Conservation (phyloP, 2,329 filamentous ascomycete genomes). For the Trichoderma simmonsii region DNA sequence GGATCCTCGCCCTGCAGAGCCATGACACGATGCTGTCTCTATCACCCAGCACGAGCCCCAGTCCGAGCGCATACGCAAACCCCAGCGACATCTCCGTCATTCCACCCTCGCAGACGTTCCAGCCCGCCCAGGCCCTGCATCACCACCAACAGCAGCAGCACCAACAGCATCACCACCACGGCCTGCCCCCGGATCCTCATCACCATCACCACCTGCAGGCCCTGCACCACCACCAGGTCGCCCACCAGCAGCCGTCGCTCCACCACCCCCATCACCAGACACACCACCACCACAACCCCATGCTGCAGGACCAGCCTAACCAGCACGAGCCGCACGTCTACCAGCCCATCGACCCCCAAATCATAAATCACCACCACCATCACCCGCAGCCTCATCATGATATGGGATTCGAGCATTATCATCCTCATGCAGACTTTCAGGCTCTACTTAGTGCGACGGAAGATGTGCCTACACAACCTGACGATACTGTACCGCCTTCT, state of each 20-base stretch:
- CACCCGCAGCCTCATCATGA: conserved; percentile 25
- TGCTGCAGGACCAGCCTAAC: conserved; percentile 33
- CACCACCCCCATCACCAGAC: conserved; percentile 31
- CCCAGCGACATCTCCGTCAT: conserved; percentile 47
- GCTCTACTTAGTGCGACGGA: conserved; percentile 50
- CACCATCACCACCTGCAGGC: conserved; percentile 33
- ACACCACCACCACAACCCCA: conserved; percentile 33
- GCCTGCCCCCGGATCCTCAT: neutral
- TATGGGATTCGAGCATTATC: conserved; percentile 40
- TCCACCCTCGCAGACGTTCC: conserved; percentile 38
- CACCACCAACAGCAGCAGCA: conserved; percentile 24
- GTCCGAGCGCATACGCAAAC: conserved; percentile 44
- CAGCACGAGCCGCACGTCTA: conserved; percentile 38
- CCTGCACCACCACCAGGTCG: conserved; percentile 27
- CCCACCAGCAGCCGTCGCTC: conserved; percentile 50
- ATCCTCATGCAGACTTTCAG: conserved; percentile 50
- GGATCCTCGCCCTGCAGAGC: conserved; percentile 31
- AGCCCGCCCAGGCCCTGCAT: conserved; percentile 23
- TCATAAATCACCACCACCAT: conserved; percentile 20
- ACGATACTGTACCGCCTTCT: conserved; percentile 37
- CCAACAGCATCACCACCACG: conserved; percentile 20
- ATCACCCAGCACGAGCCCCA: conserved; percentile 27
- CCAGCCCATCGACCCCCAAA: conserved; percentile 53
- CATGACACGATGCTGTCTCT: conserved; percentile 29
- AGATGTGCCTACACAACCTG: conserved; percentile 28